phyloP scores from a whole-genome alignment of 192 early-diverging fungal genomes.

The Lunasporangiospora selenospora region DNA sequence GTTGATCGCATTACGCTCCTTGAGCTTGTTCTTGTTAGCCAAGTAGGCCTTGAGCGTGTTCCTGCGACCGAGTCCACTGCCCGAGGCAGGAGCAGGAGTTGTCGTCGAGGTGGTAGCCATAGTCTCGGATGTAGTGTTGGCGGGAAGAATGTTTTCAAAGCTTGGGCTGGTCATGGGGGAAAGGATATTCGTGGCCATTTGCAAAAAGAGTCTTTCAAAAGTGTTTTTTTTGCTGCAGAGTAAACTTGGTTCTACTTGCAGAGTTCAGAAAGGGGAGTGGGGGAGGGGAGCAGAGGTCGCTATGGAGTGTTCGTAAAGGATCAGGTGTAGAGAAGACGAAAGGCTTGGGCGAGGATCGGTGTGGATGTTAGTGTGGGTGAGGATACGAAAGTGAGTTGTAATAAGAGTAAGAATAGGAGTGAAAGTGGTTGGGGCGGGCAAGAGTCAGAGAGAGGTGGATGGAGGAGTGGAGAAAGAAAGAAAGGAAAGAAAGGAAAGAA shows the following conservation, averaged over 20 bases:
- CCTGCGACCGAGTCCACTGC: slow-evolving; percentile 32
- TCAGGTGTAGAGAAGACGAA: too few relatives aligned
- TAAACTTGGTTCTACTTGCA: too few relatives aligned
- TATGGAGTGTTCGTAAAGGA: too few relatives aligned
- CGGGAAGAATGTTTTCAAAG: slow-evolving; percentile 8
- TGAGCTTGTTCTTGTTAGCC: slow-evolving; percentile 50
- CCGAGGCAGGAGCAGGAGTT: slow-evolving; percentile 1
- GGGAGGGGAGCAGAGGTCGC: too few relatives aligned
- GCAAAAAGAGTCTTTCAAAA: too few relatives aligned
- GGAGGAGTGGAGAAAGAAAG: slow-evolving; percentile 3
- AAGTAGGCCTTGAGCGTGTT: slow-evolving; percentile 49
- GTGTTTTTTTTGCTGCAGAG: too few relatives aligned
- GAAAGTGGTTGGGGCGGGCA: too few relatives aligned
- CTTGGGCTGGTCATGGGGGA: slow-evolving; percentile 10
- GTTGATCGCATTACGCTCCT: slow-evolving; percentile 46
- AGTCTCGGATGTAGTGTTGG: background rate
- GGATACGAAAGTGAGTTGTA: too few relatives aligned
- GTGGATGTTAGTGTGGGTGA: background rate
- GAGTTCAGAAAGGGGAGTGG: too few relatives aligned
- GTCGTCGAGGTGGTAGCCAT: background rate
- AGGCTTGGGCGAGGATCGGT: too few relatives aligned
- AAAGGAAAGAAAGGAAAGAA: background rate
- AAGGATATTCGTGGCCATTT: slow-evolving; percentile 25
- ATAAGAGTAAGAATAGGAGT: too few relatives aligned
- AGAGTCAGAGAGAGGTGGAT: too few relatives aligned